Percentiles rank a stretch among this genome's conserved stretches.
These are phyloP conservation scores for Hanseniaspora gamundiae DNA, from an alignment of 1,139 yeast species.

Conservation along the genomic window DNA sequence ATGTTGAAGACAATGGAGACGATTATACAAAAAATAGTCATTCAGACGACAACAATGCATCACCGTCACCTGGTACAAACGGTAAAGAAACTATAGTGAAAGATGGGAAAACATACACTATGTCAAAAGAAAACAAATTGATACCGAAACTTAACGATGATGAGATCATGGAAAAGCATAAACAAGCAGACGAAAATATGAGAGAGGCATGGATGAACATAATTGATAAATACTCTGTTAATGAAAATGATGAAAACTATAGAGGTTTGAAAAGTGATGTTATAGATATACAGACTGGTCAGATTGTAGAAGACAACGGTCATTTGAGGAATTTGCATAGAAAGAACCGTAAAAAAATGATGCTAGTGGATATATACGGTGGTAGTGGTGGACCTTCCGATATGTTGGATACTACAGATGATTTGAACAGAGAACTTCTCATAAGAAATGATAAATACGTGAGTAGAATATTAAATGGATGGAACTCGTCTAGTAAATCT, in stretches of 20 bases:
- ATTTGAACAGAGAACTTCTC: not conserved
- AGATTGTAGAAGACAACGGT: constrained; percentile 49
- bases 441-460: not conserved
- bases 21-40: too few species aligned
- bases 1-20: constrained; percentile 2
- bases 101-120: constrained; percentile 17
- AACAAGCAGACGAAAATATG: constrained; percentile 28
- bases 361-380: not conserved
- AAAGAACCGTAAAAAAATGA: not conserved
- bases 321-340: constrained; percentile 25
- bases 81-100: constrained; percentile 1
- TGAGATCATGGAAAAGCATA: constrained; percentile 22
- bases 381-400: too few species aligned
- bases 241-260: constrained; percentile 29
- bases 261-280: constrained; percentile 41
- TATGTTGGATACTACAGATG: not conserved
- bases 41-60: not conserved
- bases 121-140: constrained; percentile 22
- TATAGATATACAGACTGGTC: constrained; percentile 50
- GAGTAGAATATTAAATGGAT: not conserved
- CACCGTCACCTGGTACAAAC: not conserved
- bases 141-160: constrained; percentile 25
- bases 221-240: constrained; percentile 38
- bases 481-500: not conserved
- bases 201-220: constrained; percentile 40